These are phyloP conservation scores for Beauveria sp. DNA, from an alignment of 2,329 filamentous ascomycete genomes.

Conservation along the genomic window DNA sequence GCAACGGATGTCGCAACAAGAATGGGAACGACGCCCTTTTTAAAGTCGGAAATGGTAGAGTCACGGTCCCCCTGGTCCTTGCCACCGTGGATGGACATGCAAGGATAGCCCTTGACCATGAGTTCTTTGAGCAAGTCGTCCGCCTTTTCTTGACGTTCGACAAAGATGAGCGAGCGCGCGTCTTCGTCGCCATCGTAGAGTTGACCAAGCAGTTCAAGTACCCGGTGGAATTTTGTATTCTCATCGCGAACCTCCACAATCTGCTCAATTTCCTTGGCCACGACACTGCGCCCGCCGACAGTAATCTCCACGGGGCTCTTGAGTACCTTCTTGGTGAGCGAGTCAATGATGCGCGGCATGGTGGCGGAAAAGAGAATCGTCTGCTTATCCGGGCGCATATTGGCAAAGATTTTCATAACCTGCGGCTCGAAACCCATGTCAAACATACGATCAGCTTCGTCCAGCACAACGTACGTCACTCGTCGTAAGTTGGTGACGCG, in stretches of 20 bases:
- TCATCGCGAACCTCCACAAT: constrained; percentile 83
- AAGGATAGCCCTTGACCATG: constrained; percentile 78
- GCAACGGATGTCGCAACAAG: constrained; percentile 93
- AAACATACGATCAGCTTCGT: constrained; percentile 98
- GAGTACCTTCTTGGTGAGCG: constrained; percentile 80
- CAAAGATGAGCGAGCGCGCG: constrained; percentile 81
- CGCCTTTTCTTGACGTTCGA: constrained; percentile 84
- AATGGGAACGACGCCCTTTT: constrained; percentile 80
- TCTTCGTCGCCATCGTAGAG: constrained; percentile 84
- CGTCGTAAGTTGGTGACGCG: constrained; percentile 84
- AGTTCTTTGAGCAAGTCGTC: constrained; percentile 72
- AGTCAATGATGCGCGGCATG: constrained; percentile 89
- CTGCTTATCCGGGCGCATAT: constrained; percentile 85
- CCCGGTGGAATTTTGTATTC: constrained; percentile 71
- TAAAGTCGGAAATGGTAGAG: constrained; percentile 89
- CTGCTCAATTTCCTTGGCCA: constrained; percentile 88
- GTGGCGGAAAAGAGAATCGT: constrained; percentile 95
- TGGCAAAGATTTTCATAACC: constrained; percentile 91
- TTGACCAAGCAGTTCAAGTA: constrained; percentile 81
- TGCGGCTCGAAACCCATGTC: constrained; percentile 99
- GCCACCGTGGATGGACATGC: constrained; percentile 88
- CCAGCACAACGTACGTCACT: constrained; percentile 89
- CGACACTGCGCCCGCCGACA: constrained; percentile 80
- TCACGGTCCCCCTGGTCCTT: constrained; percentile 92
- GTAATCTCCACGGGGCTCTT: constrained; percentile 83